Base-by-base conservation (phyloP, 257 asterid species). In the Petunia secreta region DNA sequence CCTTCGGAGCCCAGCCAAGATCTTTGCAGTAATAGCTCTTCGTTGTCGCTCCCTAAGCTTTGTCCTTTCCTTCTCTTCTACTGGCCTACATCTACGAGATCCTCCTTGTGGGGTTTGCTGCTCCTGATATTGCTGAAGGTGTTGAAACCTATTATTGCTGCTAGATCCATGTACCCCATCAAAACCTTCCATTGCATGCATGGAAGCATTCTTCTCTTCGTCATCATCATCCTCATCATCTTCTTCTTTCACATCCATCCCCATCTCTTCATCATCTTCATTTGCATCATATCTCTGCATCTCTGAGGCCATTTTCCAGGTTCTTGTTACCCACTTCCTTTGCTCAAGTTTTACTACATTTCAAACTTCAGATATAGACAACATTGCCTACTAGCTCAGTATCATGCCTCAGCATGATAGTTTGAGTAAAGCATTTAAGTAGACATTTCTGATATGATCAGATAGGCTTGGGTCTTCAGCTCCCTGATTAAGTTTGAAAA, bases 11-110 rank as follows among this genome's bases (percentile, higher is more conserved):
- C 99, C 98, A 60, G 99, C 96, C 91, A 95, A 89, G 82, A 95
- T 93, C 89, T 95, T 95, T 38, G 99, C 98, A 37, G 99, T 95
- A 83, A 95, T 89, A 37, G 99, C 99, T 84, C 99, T 90, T 40
- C 99, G 92, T 77, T 95, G 99, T 43, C 99, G 88, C 88, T 95
- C 99, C 73, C 99, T 88, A 65, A 95, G 88, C 89, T 95, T 95
- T 37, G 99, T 95, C 80, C 99, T 88, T 88, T 95, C 99, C 91
- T 95, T 95, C 89, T 95, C 99, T 84, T 95, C 99, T 62, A 89
- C 89, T 41, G 99, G 99, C 87, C 98, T 89, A 85, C 95, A 94
- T 89, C 98, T 91, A 78, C 98, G 88, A 55, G 87, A 43, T 82
- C 95, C 97, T 77, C 88, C 97, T 81, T 87, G 97, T 5, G 95